phyloP scores from a whole-genome alignment of 768 basidiomycete species.

The Macrolepiota albuminosa region DNA sequence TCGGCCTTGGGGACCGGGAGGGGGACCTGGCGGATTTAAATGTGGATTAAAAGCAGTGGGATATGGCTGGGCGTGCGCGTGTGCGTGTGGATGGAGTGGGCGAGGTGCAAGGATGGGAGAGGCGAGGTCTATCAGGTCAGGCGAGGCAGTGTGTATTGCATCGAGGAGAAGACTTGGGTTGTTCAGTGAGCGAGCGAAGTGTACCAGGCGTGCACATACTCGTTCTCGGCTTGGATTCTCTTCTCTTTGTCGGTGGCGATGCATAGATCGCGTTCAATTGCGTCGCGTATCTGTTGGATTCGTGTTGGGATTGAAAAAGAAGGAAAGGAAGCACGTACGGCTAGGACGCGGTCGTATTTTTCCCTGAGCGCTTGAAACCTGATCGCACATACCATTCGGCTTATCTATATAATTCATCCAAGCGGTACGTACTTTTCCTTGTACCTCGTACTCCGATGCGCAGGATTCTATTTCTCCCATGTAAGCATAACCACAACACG shows the following conservation, averaged over 20 bases:
- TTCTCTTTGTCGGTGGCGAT: constrained; percentile 34
- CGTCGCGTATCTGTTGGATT: constrained; percentile 29
- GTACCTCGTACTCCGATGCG: constrained; percentile 8
- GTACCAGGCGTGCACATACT: constrained; percentile 26
- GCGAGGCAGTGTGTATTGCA: constrained; percentile 21
- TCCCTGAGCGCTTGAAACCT: constrained; percentile 44
- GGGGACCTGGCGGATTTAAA: neutral
- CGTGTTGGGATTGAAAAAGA: neutral
- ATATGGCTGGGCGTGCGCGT: neutral
- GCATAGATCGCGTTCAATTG: constrained; percentile 34
- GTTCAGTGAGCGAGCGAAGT: neutral
- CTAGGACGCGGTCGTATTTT: constrained; percentile 38
- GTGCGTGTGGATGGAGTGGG: neutral
- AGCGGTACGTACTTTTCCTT: constrained; percentile 4
- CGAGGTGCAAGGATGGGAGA: neutral
- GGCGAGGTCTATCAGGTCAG: constrained; percentile 12
- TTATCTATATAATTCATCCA: neutral
- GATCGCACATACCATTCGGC: neutral
- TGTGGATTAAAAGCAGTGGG: neutral
- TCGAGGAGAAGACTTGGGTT: constrained; percentile 32
- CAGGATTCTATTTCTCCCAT: neutral
- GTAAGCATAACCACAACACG: neutral
- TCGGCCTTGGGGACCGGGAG: neutral
- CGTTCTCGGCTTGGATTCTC: constrained; percentile 45
- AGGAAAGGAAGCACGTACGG: constrained; percentile 24